phyloP scores from a whole-genome alignment of 2,329 filamentous ascomycete species.

The Lachnellula subtilissima region DNA sequence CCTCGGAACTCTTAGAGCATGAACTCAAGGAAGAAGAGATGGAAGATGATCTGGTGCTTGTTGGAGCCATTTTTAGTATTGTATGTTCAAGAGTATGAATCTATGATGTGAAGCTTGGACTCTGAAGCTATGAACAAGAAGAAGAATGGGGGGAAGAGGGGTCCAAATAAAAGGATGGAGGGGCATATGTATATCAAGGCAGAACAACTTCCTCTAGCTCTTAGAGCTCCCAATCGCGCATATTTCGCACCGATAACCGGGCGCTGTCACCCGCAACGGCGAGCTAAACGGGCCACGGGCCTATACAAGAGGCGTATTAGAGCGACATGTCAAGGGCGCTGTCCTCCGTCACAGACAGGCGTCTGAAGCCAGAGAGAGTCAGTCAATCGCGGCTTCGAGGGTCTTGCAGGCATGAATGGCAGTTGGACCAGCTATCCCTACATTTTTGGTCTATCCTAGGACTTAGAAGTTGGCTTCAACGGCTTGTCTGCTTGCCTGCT shows the following conservation, averaged over 20 bases:
- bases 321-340: not conserved
- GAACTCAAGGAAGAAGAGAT: conserved; percentile 24
- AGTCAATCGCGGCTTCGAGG: not conserved
- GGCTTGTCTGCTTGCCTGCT: not conserved
- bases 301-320: not conserved
- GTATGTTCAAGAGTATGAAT: not conserved
- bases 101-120: not conserved
- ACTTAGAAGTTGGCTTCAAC: not conserved
- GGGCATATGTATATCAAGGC: conserved; percentile 25
- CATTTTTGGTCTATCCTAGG: not conserved
- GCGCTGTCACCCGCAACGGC: conserved; percentile 17
- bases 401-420: not conserved
- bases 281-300: conserved; percentile 7
- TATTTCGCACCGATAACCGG: conserved; percentile 25
- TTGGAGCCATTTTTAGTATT: conserved; percentile 23
- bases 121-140: conserved; percentile 2
- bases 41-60: conserved; percentile 23
- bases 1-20: conserved; percentile 19
- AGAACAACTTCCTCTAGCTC: conserved; percentile 24
- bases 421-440: not conserved
- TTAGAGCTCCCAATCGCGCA: conserved; percentile 15
- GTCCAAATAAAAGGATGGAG: conserved; percentile 15
- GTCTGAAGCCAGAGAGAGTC: not conserved
- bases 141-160: conserved; percentile 16
- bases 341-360: not conserved